phyloP scores from a whole-genome alignment of 2,329 filamentous ascomycete genomes.

The Didymella keratinophila region DNA sequence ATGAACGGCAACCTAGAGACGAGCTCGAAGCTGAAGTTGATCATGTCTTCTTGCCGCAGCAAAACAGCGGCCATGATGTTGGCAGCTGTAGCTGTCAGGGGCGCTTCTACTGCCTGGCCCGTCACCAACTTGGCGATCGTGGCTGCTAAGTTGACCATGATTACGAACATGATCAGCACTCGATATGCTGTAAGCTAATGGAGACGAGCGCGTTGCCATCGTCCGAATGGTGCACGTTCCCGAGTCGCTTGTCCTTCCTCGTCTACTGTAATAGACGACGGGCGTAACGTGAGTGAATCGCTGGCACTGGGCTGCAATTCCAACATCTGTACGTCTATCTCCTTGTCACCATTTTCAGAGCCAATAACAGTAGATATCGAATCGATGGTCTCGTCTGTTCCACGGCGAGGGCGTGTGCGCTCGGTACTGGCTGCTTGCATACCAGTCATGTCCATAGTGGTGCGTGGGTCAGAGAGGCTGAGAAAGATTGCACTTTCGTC shows the following conservation, averaged over 20 bases:
- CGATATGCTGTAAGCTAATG: slow-evolving; percentile 33
- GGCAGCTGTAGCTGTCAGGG: slow-evolving; percentile 40
- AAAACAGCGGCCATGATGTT: slow-evolving; percentile 47
- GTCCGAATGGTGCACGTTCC: background rate
- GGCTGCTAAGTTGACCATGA: slow-evolving; percentile 20
- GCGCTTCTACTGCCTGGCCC: background rate
- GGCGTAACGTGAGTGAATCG: too few relatives aligned
- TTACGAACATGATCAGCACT: slow-evolving; percentile 21
- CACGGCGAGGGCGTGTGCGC: background rate
- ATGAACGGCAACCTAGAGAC: slow-evolving; percentile 39
- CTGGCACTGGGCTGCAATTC: background rate
- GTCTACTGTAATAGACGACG: background rate
- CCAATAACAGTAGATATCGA: background rate
- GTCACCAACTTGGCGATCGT: background rate
- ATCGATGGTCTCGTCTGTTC: background rate
- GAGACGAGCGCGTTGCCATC: slow-evolving; percentile 12
- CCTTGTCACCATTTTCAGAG: background rate
- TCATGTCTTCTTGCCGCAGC: slow-evolving; percentile 44
- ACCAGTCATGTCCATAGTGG: background rate
- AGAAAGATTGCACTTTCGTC: background rate
- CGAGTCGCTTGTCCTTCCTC: background rate
- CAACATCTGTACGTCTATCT: background rate
- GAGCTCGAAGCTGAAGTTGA: slow-evolving; percentile 41
- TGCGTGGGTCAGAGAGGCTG: background rate
- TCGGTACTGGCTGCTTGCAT: background rate